These are phyloP conservation scores for Porcisia hertigi DNA, from an alignment of 208 protist genomes.

Conservation along the genomic window DNA sequence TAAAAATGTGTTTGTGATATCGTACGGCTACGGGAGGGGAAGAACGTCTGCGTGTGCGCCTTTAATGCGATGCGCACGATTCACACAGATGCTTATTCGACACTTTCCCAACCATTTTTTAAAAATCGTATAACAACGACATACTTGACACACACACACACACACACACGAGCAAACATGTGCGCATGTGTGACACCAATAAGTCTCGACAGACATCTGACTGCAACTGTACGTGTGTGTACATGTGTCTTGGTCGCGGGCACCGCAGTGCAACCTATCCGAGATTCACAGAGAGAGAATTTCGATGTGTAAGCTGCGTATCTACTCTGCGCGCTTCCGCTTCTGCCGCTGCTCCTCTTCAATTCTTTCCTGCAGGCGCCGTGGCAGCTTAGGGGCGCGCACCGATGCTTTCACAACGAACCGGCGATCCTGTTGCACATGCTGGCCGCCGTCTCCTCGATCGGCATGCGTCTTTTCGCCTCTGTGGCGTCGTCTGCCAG, in stretches of 20 bases:
- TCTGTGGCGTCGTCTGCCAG: background rate
- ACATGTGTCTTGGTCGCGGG: background rate
- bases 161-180: background rate
- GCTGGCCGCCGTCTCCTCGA: background rate
- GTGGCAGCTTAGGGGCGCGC: conserved; percentile 65
- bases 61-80: background rate
- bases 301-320: background rate
- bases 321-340: conserved; percentile 29
- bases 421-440: conserved; percentile 22
- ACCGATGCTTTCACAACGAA: conserved; percentile 56
- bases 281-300: background rate
- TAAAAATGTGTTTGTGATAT: too few relatives aligned
- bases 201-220: background rate
- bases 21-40: too few relatives aligned
- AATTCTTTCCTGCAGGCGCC: conserved; percentile 38
- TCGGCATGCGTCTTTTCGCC: background rate
- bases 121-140: background rate
- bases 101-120: background rate
- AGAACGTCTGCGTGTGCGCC: background rate
- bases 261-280: background rate
- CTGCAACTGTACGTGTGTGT: background rate
- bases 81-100: background rate
- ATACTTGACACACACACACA: background rate
- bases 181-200: too few relatives aligned
- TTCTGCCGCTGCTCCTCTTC: conserved; percentile 25